A percentile compares a stretch with the other conserved stretches of the same genome.
These are phyloP conservation scores for Pseudomassariella vexata DNA, from an alignment of 2,329 filamentous ascomycete genomes.

Conservation along the genomic window DNA sequence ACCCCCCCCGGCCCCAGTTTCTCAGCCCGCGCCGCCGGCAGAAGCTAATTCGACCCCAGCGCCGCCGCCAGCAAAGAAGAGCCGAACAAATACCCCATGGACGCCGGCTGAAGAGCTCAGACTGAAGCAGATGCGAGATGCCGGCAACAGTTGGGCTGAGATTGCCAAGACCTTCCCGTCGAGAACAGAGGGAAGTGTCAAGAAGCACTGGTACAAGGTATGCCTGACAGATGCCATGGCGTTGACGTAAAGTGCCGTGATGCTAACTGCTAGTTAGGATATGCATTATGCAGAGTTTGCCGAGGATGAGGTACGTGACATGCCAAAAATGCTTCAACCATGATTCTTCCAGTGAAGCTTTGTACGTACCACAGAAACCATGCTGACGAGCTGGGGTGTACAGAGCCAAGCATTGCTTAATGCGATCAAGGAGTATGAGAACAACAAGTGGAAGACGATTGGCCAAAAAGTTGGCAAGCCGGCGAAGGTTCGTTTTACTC, in stretches of 20 bases:
- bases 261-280: constrained; percentile 57
- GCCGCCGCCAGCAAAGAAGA: constrained; percentile 74
- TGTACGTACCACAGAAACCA: too few relatives aligned
- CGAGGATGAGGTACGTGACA: constrained; percentile 62
- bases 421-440: constrained; percentile 97
- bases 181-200: constrained; percentile 93
- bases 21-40: constrained; percentile 23
- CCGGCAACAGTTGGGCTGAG: constrained; percentile 92
- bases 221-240: constrained; percentile 10
- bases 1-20: constrained; percentile 17
- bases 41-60: constrained; percentile 25
- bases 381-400: constrained; percentile 11
- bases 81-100: constrained; percentile 97
- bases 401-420: constrained; percentile 76
- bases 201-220: constrained; percentile 99
- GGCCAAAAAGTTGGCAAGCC: constrained; percentile 96
- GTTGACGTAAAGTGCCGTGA: constrained; percentile 13
- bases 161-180: constrained; percentile 97
- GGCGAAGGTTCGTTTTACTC: constrained; percentile 63
- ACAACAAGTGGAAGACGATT: constrained; percentile 98
- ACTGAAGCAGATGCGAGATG: constrained; percentile 89
- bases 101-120: constrained; percentile 89
- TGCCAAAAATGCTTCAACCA: constrained; percentile 7
- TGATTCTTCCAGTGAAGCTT: too few relatives aligned
- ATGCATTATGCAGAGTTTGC: constrained; percentile 99